Conservation (phyloP, 148 eudicot species). For the Vaccinium vitisidaea region DNA sequence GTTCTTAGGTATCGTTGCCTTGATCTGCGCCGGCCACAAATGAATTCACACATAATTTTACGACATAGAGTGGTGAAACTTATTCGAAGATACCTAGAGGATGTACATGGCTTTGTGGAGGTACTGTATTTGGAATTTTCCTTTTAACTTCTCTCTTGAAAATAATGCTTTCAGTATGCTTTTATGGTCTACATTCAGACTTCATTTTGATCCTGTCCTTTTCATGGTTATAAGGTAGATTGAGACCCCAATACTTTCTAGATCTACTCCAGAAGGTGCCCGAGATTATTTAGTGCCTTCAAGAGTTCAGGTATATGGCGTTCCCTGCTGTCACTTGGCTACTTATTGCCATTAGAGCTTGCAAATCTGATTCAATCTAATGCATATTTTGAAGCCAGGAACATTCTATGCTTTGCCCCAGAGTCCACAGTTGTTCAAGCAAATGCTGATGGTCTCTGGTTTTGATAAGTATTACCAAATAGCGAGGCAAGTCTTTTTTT, state of each 20-base stretch:
- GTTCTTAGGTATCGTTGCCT: conserved; percentile 81
- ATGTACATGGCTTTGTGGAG: conserved; percentile 86
- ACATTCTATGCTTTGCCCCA: conserved; percentile 98
- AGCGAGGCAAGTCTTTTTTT: conserved; percentile 59
- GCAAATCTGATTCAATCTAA: conserved; percentile 27
- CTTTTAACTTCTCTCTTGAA: conserved; percentile 8
- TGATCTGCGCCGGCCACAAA: conserved; percentile 79
- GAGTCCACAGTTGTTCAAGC: conserved; percentile 97
- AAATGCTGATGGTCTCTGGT: conserved; percentile 97
- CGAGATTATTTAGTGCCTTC: conserved; percentile 98
- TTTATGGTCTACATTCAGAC: neutral
- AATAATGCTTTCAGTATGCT: conserved; percentile 5
- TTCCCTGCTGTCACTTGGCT: conserved; percentile 8
- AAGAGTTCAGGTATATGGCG: conserved; percentile 78
- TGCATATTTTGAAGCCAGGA: conserved; percentile 77
- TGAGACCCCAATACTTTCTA: conserved; percentile 97
- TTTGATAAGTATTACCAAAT: conserved; percentile 92
- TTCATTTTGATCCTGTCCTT: conserved; percentile 40
- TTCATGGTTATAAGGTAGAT: conserved; percentile 86
- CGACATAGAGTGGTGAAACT: conserved; percentile 80
- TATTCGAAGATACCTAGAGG: conserved; percentile 85
- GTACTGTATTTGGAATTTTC: conserved; percentile 31
- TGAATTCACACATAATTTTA: conserved; percentile 72
- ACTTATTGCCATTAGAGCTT: conserved; percentile 10
- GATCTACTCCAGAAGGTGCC: conserved; percentile 99